These are phyloP conservation scores for Pseudoneurospora amorphoporcata DNA, from an alignment of 495 filamentous ascomycete species.

Conservation along the genomic window DNA sequence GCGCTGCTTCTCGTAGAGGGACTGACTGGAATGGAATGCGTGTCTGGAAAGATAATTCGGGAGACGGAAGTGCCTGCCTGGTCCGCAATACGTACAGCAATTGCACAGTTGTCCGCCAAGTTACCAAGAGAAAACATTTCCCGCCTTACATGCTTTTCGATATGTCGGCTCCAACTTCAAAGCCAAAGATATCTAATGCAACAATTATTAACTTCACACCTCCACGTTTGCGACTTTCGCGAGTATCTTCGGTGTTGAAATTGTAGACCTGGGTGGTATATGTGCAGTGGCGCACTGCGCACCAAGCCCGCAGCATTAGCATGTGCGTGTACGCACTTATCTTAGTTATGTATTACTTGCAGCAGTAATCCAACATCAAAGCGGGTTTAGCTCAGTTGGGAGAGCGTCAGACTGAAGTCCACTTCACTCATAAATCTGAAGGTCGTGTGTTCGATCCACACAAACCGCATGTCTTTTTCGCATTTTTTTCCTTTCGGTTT, in stretches of 20 bases:
- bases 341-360: not conserved
- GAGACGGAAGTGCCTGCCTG: too few species aligned
- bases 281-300: not conserved
- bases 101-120: too few species aligned
- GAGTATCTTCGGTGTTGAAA: not conserved
- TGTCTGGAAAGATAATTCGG: too few species aligned
- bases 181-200: not conserved
- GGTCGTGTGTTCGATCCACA: not conserved
- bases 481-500: not conserved
- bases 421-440: not conserved
- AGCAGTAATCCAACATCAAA: not conserved
- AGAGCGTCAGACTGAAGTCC: not conserved
- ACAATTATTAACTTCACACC: not conserved
- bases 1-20: too few species aligned
- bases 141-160: not conserved
- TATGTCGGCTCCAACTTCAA: not conserved
- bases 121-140: not conserved
- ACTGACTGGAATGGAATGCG: too few species aligned
- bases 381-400: not conserved
- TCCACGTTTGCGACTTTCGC: not conserved
- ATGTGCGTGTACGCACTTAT: not conserved
- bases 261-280: not conserved
- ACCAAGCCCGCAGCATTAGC: not conserved
- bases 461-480: not conserved
- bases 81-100: too few species aligned